Base-by-base conservation (phyloP, 2,329 filamentous ascomycete genomes). In the Westerdykella ornata region DNA sequence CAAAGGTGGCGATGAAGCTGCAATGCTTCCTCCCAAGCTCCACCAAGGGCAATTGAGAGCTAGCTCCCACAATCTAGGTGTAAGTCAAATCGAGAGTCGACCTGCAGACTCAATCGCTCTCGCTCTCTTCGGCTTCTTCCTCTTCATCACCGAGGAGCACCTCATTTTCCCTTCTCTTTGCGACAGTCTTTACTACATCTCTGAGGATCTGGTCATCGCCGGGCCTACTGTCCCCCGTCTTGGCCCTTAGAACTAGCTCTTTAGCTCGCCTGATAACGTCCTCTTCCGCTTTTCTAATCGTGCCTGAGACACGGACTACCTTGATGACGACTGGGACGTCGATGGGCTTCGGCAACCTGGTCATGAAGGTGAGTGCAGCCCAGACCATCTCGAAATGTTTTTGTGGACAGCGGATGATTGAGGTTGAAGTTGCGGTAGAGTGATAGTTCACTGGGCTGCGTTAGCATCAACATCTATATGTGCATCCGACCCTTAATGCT, bases 231-330 rank as follows among this genome's bases (percentile, higher is more conserved):
- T 61, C 52, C 30, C 43, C 72, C 19, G 75, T 76, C 58, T 76
- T 77, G 39, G 84, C 81, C 20, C 80, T 76, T 33, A 85, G 70
- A 45, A 94, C 82, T 42, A 88, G 76, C 42, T 75, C 72, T 52
- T 84, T 81, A 32, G 88, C 86, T 45, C 86, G 75, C 3, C 82
- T 76, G 55, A 97, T 84, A 28, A 88, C 88, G 65, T 95, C 89
- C 61, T 94, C 82, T 66, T 97, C 89, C 2, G 81, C 84, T 66
- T 94, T 95, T 53, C 82, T 83, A 57, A 98, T 95, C 3, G 92
- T 98, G 13, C 90, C 92, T 50, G 86, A 92, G 12, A 96, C 87
- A 46, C 86, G 77, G 5, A 94, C 79, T 12, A 98, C 88, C 35
- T 83, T 81, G 48, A 94, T 85, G 1, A 90, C 82, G 56, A 89